Evolutionary conservation across 768 basidiomycete species (phyloP), one percentile per base, ranked within the genome.

Genomic region (Podaxis sp.): DNA sequence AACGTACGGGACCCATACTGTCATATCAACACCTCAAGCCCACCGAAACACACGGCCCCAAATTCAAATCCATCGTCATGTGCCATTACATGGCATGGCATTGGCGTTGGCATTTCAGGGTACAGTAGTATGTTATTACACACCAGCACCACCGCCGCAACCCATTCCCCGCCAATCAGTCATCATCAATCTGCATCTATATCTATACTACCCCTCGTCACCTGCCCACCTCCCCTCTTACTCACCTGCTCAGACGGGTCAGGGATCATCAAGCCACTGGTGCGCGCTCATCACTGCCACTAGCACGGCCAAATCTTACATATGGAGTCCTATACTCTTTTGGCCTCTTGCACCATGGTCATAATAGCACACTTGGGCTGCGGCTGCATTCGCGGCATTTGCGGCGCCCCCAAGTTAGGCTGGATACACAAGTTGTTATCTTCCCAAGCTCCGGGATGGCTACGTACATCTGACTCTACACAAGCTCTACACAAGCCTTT

Each of bases 131-230:
- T 20, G 49, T 12, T 50, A 24, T 50, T 44, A 12, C 49, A 50
- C 36, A 56, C 54, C 37, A 56, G 44, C 54, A 58, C 30, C 46
- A 24, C 57, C 46, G 46, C 57, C 48, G 30, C 57, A 46, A n/a
- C 20, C 12, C 44, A 46, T 24, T 20, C 36, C 20, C 28, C 17
- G 33, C 48, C 46, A 58, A 60, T 60, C 58, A 50, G 49, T 49
- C 54, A 56, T 52, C 48, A 60, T 60, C 36, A 41, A 41, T 51
- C 58, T 38, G 26, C 36, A 28, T 54, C 52, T 17, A 30, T 54
- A 54, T 48, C 30, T 60, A 33, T 49, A 53, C 11, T 41, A 7
- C 38, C 17, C 24, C 13, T 13, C 41, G 52, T 62, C 60, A 62
- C 41, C 60, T 62, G 60, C 11, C 30, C 40, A 28, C 51, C 41